Base-by-base conservation (phyloP, 345 rosid genomes). In the Dovyalis caffra region DNA sequence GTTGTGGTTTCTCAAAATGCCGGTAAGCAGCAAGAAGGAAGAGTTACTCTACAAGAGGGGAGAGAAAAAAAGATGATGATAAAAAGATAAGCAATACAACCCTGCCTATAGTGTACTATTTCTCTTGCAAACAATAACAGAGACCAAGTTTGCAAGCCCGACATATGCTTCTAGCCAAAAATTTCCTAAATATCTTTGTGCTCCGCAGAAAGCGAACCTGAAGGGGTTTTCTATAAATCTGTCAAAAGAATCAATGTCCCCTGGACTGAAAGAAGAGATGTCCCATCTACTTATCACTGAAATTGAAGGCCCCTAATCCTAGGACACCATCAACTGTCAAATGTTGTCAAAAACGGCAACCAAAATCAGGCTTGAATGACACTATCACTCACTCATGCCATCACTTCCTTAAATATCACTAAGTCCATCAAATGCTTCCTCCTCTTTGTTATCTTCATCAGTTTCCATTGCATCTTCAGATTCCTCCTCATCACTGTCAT, bases 401-500 rank as follows among this genome's bases (percentile, higher is more conserved):
- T 87, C 90, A 33, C 74, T 70, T 56, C 78, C 89, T 80, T 87
- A 90, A 3, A 83, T 83, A 78, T 86, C 91, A 49, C 83, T 77
- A n/a, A 73, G 75, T 16, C 78, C 86, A 64, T 81, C 83, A 38
- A 78, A 75, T 64, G 78, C 79, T 80, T 84, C 88, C 34, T 77
- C 85, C 45, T 38, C 81, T 16, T 73, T 47, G 66, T 45, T 81
- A 14, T 79, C 85, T 71, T 73, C 47, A 64, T 84, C 88, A 0
- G 81, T 82, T 38, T 91, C 90, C 90, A 87, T 91, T 16, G 82
- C 85, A 35, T 84, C 93, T 33, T 87, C 92, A 6, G 87, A 86
- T 40, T 81, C 92, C 37, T 86, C 93, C 29, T 88, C 93, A 3
- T 94, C 97, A 53, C 90, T 93, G 38, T 83, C 88, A 74, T 89